These are phyloP conservation scores for Phytophthora tentaculata DNA, from an alignment of 352 stramenopile genomes.

Conservation along the genomic window DNA sequence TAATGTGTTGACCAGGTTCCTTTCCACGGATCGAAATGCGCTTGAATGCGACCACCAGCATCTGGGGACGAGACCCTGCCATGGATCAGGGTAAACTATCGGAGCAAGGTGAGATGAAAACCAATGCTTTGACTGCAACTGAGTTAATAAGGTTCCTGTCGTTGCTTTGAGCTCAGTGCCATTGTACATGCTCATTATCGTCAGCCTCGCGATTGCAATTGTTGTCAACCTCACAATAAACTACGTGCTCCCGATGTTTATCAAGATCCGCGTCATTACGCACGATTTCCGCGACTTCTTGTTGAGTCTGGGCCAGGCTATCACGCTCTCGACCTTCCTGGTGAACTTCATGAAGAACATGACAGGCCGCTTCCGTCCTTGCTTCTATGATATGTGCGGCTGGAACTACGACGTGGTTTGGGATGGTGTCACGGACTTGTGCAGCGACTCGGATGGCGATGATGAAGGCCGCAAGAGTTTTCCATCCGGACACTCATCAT, in stretches of 20 bases:
- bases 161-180: conserved; percentile 40
- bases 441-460: conserved; percentile 49
- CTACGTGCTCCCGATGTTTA: conserved; percentile 56
- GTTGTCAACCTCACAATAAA: conserved; percentile 62
- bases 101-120: conserved; percentile 46
- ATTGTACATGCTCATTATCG: conserved; percentile 52
- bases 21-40: conserved; percentile 56
- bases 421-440: conserved; percentile 73
- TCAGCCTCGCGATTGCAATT: conserved; percentile 48
- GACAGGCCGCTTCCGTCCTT: conserved; percentile 70
- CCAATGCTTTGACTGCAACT: background rate
- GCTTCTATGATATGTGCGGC: conserved; percentile 80
- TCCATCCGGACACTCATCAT: conserved; percentile 74
- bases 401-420: conserved; percentile 72
- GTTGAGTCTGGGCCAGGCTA: conserved; percentile 61
- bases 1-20: conserved; percentile 30
- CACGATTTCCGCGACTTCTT: conserved; percentile 80
- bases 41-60: conserved; percentile 44
- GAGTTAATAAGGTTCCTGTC: too few relatives aligned
- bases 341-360: conserved; percentile 80
- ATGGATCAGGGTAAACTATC: conserved; percentile 51
- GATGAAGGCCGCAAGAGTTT: conserved; percentile 76
- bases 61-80: conserved; percentile 56
- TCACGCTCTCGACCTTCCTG: conserved; percentile 57
- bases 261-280: conserved; percentile 52